Evolutionary conservation across 441 rosid genomes (phyloP), one percentile per base, ranked within the genome.

Genomic region (Adansonia rubrostipa): DNA sequence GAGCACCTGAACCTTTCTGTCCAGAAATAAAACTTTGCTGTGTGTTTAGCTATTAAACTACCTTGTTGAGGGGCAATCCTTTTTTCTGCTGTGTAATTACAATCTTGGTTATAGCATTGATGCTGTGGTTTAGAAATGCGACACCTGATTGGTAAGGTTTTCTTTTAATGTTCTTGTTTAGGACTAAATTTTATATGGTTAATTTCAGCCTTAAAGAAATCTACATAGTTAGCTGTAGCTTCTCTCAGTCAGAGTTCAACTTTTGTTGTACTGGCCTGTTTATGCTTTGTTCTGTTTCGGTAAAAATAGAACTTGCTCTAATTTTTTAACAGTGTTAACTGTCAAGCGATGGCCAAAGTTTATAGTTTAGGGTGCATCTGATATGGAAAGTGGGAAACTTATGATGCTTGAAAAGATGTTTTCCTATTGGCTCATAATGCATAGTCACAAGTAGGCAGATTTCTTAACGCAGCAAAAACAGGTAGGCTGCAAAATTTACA

Each of bases 1-100:
- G 80, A 80, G 73, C 92, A 89, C 62, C 28, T 87, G 15, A 84
- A 83, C 66, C 89, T 93, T 57, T 84, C 93, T 47, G 28, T 19
- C 81, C 89, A 5, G 80, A 62, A 15, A 92, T 89, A 71, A 88
- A 0, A 10, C 75, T 19, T n/a, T 64, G 42, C 47, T 56, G 36
- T 76, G 2, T 47, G 4, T 62, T 62, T 3, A 62, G 42, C 40
- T 11, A 62, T 62, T 62, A 22, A 62, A 11, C 65, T 61, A n/a
- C 40, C 24, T 22, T 61, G 65, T 61, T 3, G 3, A 11, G 14
- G 1, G 64, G 36, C 5, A 22, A 22, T 57, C 62, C 22, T 22
- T 40, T 24, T 61, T 22, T 2, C 11, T 22, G 40, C 15, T 20
- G 9, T 58, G 6, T 10, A 28, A 20, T 58, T 61, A 61, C 15